Base-by-base conservation (phyloP, 2,329 filamentous ascomycete genomes). In the Colletotrichum cereale region DNA sequence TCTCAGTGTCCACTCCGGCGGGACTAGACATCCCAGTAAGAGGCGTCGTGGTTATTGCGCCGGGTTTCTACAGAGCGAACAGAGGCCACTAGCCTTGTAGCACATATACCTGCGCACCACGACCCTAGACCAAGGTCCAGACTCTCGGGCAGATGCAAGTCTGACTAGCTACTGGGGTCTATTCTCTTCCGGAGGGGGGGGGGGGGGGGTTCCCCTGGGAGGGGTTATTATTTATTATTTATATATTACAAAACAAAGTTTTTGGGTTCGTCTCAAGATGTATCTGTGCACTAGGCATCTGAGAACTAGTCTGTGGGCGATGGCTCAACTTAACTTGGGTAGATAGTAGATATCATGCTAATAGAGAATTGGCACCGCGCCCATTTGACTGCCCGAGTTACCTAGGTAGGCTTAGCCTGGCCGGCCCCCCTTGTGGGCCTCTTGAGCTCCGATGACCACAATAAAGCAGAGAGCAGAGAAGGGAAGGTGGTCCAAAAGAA, bases 21-120 rank as follows among this genome's bases (percentile, higher is more conserved):
- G 58, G 44, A 50, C 58, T 31, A 38, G 3, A n/a, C 44, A 62
- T 62, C 44, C 42, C 58, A 62, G 58, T 34, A 62, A 24, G 11
- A 7, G 58, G 44, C 29, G 58, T 50, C 42, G 18, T n/a, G 16
- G 10, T 14, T 14, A 2, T 36, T 34, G n/a, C 21, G 31, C 60
- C 44, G 31, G 44, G n/a, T 38, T 52, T n/a, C 24, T 62, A n/a
- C 44, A 36, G 38, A 50, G 58, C 5, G 11, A 34, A 38, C 31
- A 48, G n/a, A 38, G 44, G 60, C n/a, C 44, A 62, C 34, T 52
- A 62, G 47, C 31, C 44, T 36, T 16, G 60, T 34, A 36, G 40
- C 44, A 24, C 10, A 34, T n/a, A 24, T 7, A 12, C 42, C 18
- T 24, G 14, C 31, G 14, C 40, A 48, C 42, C 36, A 26, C 26